These are phyloP conservation scores for Quillaja saponaria DNA, from an alignment of 306 rosid species.

Conservation along the genomic window DNA sequence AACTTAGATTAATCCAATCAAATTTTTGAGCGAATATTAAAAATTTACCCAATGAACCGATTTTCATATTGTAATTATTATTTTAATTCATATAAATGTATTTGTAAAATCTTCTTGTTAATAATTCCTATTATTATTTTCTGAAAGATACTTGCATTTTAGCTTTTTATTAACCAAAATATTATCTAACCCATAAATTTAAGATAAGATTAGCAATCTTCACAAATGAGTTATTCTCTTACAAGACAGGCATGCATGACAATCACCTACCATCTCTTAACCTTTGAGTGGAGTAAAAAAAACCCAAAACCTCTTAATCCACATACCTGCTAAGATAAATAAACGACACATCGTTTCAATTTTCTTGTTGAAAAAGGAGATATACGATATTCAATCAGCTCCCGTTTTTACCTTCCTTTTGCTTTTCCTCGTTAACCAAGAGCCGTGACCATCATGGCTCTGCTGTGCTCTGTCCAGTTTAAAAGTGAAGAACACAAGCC, in stretches of 20 bases:
- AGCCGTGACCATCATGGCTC: constrained; percentile 24
- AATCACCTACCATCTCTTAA: constrained; percentile 9
- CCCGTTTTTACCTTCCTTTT: not conserved
- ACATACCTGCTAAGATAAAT: not conserved
- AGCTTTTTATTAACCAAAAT: no score
- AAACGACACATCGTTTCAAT: constrained; percentile 22
- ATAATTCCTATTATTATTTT: no score
- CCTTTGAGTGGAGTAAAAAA: constrained; percentile 31
- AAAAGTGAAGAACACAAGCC: constrained; percentile 24
- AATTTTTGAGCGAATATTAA: no score
- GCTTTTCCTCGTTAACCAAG: no score
- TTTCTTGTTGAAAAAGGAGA: not conserved
- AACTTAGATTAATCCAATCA: no score
- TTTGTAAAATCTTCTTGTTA: no score
- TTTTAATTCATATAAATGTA: no score
- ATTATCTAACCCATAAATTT: no score
- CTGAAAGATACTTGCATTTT: no score
- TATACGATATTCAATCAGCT: constrained; percentile 38
- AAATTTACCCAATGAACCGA: no score
- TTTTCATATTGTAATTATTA: no score
- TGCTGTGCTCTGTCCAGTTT: constrained; percentile 24
- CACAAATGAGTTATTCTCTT: constrained; percentile 8
- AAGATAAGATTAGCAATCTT: no score
- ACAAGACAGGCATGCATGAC: constrained; percentile 12
- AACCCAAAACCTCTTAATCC: not conserved